A percentile compares a stretch with the other conserved stretches of the same genome.
Evolutionary conservation across 495 filamentous ascomycete species (phyloP).

Genomic region (Penicillium malachiteum): DNA sequence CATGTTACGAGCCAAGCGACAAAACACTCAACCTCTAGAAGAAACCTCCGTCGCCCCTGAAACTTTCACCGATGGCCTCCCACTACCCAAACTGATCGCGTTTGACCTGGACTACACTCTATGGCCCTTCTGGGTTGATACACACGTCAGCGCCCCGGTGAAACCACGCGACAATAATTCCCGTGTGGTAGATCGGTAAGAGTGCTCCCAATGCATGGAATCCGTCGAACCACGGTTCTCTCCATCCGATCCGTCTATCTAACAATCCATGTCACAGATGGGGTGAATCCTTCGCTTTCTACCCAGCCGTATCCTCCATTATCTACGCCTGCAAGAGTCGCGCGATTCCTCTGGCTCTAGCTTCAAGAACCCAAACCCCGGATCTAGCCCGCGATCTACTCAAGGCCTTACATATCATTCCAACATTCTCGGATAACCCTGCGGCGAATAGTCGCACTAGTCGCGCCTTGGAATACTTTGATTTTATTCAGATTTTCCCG

Average conservation of each 20-base stretch:
- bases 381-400: constrained; percentile 81
- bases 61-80: constrained; percentile 73
- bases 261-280: constrained; percentile 37
- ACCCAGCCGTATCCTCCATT: constrained; percentile 71
- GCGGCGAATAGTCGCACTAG: constrained; percentile 38
- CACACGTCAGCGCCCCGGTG: constrained; percentile 80
- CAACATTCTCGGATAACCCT: constrained; percentile 42
- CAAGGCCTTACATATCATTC: constrained; percentile 66
- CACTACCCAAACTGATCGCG: constrained; percentile 80
- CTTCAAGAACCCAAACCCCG: constrained; percentile 79
- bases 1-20: constrained; percentile 40
- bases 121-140: constrained; percentile 98
- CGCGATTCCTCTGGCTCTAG: constrained; percentile 67
- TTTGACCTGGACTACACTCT: constrained; percentile 98
- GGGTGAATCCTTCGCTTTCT: constrained; percentile 80
- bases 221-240: neutral
- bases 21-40: constrained; percentile 38
- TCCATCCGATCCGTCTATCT: constrained; percentile 9
- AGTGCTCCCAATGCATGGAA: neutral
- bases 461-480: constrained; percentile 74
- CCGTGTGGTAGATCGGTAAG: constrained; percentile 49
- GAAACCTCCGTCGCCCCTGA: constrained; percentile 46
- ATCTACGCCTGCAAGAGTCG: constrained; percentile 58
- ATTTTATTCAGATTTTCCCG: constrained; percentile 84
- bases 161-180: constrained; percentile 60